Conservation (phyloP, 2,329 filamentous ascomycete genomes). For the Purpureocillium lavendulum region DNA sequence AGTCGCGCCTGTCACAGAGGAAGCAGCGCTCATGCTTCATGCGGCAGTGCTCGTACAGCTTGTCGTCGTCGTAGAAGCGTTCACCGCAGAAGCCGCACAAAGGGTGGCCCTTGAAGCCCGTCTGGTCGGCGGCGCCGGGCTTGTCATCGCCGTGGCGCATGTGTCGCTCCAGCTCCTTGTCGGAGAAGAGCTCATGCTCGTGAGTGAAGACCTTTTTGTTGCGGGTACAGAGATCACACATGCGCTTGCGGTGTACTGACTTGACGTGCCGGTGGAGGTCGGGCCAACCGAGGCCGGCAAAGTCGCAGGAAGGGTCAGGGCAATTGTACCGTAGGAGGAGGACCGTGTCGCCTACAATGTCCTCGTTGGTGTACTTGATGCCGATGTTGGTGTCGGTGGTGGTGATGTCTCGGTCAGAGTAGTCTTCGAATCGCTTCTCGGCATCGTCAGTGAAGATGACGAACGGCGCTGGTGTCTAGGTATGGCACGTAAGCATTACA, state of each 20-base stretch:
- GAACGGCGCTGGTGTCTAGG: constrained; percentile 60
- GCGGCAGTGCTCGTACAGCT: constrained; percentile 86
- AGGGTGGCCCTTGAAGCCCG: constrained; percentile 91
- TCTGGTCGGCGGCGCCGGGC: constrained; percentile 84
- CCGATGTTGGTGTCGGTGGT: constrained; percentile 78
- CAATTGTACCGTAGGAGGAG: constrained; percentile 91
- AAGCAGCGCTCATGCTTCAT: constrained; percentile 94
- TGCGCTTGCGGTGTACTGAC: constrained; percentile 72
- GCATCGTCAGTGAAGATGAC: constrained; percentile 89
- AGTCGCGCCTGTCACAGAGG: constrained; percentile 70
- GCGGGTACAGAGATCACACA: constrained; percentile 83
- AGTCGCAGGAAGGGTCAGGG: constrained; percentile 71
- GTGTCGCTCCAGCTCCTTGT: constrained; percentile 73
- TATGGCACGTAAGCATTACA: constrained; percentile 10
- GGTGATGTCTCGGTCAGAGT: constrained; percentile 61
- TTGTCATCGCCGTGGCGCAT: constrained; percentile 87
- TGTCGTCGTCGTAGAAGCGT: constrained; percentile 92
- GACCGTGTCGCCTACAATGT: constrained; percentile 86
- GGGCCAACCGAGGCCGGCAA: constrained; percentile 62
- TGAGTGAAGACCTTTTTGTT: constrained; percentile 99
- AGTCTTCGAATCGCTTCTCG: constrained; percentile 80
- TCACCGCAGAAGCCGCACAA: constrained; percentile 88
- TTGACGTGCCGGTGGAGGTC: constrained; percentile 68
- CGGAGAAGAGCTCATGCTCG: constrained; percentile 87
- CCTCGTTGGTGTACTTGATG: constrained; percentile 80